Percentiles rank a stretch among this genome's conserved stretches.
Conservation (phyloP, 768 basidiomycete species). For the Pulveroboletus sp. region DNA sequence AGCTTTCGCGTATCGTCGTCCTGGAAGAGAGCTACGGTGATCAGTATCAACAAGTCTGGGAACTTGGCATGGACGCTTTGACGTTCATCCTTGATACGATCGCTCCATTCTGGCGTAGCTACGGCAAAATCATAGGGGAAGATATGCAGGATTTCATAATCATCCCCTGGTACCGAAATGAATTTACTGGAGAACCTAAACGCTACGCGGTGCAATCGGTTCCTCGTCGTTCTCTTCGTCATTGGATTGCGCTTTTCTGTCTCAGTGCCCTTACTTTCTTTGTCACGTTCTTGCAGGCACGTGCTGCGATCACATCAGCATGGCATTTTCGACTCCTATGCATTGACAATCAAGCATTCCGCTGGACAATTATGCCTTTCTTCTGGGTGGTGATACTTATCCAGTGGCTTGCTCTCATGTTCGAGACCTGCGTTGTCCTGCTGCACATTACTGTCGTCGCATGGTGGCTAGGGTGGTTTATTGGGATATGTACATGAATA, state of each 20-base stretch:
- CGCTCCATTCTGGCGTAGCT: slow-evolving; percentile 76
- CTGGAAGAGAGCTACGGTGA: slow-evolving; percentile 77
- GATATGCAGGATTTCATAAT: slow-evolving; percentile 79
- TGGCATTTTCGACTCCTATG: slow-evolving; percentile 51
- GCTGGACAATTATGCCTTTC: slow-evolving; percentile 59
- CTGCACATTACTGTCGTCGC: slow-evolving; percentile 53
- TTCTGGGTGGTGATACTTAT: slow-evolving; percentile 62
- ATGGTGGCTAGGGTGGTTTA: slow-evolving; percentile 77
- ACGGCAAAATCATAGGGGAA: slow-evolving; percentile 77
- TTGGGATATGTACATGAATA: slow-evolving; percentile 43
- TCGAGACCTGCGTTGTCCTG: slow-evolving; percentile 53
- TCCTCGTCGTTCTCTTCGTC: slow-evolving; percentile 59
- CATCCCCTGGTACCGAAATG: slow-evolving; percentile 77
- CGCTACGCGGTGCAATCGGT: slow-evolving; percentile 55
- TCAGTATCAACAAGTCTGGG: slow-evolving; percentile 78
- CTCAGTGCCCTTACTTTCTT: slow-evolving; percentile 47
- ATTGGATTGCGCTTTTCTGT: slow-evolving; percentile 59
- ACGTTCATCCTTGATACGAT: slow-evolving; percentile 73
- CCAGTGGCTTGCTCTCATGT: slow-evolving; percentile 61
- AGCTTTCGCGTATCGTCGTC: slow-evolving; percentile 68
- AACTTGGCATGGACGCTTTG: slow-evolving; percentile 71
- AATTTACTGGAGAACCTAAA: slow-evolving; percentile 74
- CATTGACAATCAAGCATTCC: slow-evolving; percentile 56
- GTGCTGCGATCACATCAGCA: slow-evolving; percentile 53
- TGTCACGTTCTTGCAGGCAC: slow-evolving; percentile 50